Base-by-base conservation (phyloP, 495 filamentous ascomycete genomes). In the Hapsidospora chrysogenum region DNA sequence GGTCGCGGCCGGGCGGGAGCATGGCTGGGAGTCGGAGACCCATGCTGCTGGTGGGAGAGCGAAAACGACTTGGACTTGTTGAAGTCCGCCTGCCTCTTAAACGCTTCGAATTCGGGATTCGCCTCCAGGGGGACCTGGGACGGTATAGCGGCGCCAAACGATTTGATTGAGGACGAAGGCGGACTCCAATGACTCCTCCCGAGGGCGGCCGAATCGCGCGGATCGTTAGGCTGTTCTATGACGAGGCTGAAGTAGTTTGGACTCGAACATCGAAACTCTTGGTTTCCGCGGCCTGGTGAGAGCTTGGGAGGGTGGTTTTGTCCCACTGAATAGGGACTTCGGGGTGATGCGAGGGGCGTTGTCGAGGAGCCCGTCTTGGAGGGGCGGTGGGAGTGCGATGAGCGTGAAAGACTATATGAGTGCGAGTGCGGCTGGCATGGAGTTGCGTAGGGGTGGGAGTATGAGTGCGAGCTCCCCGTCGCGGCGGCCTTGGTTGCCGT, bases 221-320 rank as follows among this genome's bases (percentile, higher is more conserved):
- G 53, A 41, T 80, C 75, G 31, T 46, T 60, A 16, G 54, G 39
- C 20, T 68, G 60, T 28, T 87, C 78, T 35, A 80, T 56, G 19
- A 64, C 57, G 31, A 89, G 64, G 30, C 76, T 78, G 44, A 94
- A 94, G 53, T 94, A 93, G 49, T 78, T 83, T 14, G 82, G 78
- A 48, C 78, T 83, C 14, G 76, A 50, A 4, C 65, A 53, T 20
- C 60, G 55, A 29, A 47, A 53, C 27, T 64, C 60, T 5, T 43
- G 41, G 13, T 36, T 38, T 11, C 35, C 43, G 7, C 44, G 51
- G 32, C 58, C 38, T 35, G 50, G 50, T n/a, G 54, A 56, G 40
- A 47, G 43, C 48, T 54, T 52, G 27, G 58, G 45, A 39, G 57
- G 43, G 38, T 56, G 49, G 38, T 47, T 44, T 51, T 63, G 59